Evolutionary conservation across 2,329 filamentous ascomycete genomes (phyloP).

Genomic region (Cryphonectria radicalis): DNA sequence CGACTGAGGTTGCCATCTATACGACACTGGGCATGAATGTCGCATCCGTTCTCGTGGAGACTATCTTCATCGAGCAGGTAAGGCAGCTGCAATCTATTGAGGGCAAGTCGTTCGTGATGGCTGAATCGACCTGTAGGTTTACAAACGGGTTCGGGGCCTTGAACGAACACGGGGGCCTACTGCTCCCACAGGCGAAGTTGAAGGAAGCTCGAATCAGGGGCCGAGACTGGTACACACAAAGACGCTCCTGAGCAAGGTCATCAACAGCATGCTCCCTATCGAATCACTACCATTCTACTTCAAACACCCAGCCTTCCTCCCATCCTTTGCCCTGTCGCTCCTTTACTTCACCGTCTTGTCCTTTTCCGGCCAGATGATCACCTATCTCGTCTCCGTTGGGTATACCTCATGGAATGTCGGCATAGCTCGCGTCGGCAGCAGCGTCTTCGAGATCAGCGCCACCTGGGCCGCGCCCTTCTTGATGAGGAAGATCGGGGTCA

Average conservation of each 20-base stretch:
- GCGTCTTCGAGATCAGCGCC: slow-evolving; percentile 61
- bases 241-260: not conserved
- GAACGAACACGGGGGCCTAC: slow-evolving; percentile 8
- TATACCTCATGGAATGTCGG: slow-evolving; percentile 58
- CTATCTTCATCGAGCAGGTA: slow-evolving; percentile 52
- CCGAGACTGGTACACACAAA: slow-evolving; percentile 4
- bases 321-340: slow-evolving; percentile 62
- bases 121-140: slow-evolving; percentile 30
- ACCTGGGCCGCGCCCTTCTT: slow-evolving; percentile 64
- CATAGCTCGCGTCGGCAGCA: slow-evolving; percentile 55
- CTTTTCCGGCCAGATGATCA: slow-evolving; percentile 67
- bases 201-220: too few relatives aligned
- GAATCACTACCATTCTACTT: slow-evolving; percentile 50
- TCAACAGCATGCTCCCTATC: slow-evolving; percentile 33
- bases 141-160: slow-evolving; percentile 33
- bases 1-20: slow-evolving; percentile 50
- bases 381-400: slow-evolving; percentile 61
- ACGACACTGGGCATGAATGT: slow-evolving; percentile 52
- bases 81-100: not conserved
- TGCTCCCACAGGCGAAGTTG: not conserved
- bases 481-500: slow-evolving; percentile 57
- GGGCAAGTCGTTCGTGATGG: not conserved
- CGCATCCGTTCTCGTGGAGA: slow-evolving; percentile 52
- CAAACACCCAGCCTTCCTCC: slow-evolving; percentile 59
- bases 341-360: slow-evolving; percentile 66